Evolutionary conservation across 805 yeast species (phyloP), one percentile per base, ranked within the genome.

Genomic region (Yamadazyma insecticola): DNA sequence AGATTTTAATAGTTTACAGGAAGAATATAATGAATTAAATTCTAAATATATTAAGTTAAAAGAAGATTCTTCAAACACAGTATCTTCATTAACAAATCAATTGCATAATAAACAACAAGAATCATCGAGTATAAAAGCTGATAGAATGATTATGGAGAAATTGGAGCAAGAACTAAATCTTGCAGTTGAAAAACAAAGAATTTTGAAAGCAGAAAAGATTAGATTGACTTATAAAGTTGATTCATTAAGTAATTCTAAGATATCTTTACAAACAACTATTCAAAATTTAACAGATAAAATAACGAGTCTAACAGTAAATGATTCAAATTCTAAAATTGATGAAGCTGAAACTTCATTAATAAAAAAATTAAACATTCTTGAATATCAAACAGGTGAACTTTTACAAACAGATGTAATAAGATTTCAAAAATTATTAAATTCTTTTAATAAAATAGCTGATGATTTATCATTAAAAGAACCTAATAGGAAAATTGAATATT

Each of bases 401-500:
- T 51, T 63, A 10, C 52, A 50, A 4, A 41, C 57, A 7, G 76
- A 73, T 34, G 48, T 73, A 2, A 53, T 60, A 4, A 72, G 70
- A 37, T 67, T 76, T 26, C 65, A 70, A 10, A 74, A 64, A 38
- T 48, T 77, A n/a, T 57, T 78, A 24, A 55, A 59, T 13, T 62
- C 73, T 1, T 68, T 78, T 35, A 67, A 71, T 23, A 68, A 70
- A 39, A 66, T 79, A 2, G 63, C 81, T 3, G 86, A 81, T 37
- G 72, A 71, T 31, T 45, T 63, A 3, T 78, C 86, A 0, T 64
- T 78, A 12, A 57, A 60, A n/a, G 83, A 77, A 33, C 81, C 86
- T 6, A 62, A 67, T 14, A 59, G 60, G 14, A 73, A 78, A 42
- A 53, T 79, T 17, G 60, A 64, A 4, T 36, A 34, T 16, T 34